These are phyloP conservation scores for Ogataea neopini DNA, from an alignment of 805 yeast species.

Conservation along the genomic window DNA sequence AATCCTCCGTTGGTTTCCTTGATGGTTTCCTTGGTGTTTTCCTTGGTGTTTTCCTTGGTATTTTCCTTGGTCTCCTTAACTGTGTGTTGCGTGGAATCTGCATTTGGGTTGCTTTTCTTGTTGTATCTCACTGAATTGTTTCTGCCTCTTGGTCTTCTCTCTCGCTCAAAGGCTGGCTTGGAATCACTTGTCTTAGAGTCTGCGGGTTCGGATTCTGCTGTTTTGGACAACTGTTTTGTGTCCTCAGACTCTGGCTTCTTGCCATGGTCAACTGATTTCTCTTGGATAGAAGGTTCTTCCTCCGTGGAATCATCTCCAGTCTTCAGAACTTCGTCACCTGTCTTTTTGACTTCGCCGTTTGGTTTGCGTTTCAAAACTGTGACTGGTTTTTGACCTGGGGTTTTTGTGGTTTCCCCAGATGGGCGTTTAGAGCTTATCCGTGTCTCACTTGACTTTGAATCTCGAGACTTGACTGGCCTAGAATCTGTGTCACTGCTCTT, in stretches of 20 bases:
- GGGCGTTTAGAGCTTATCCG: neutral
- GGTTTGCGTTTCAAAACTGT: slow-evolving; percentile 6
- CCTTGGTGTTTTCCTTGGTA: no score
- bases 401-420: neutral
- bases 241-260: neutral
- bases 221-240: neutral
- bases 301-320: neutral
- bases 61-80: no score
- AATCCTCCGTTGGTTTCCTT: neutral
- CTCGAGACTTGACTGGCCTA: slow-evolving; percentile 1
- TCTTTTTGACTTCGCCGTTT: neutral
- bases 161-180: neutral
- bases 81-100: no score
- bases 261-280: no score
- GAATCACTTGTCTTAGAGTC: neutral
- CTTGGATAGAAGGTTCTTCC: no score
- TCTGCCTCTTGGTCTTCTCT: slow-evolving; percentile 7
- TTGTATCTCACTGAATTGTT: slow-evolving; percentile 5
- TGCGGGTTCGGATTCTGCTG: neutral
- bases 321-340: slow-evolving; percentile 7
- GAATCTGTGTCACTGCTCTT: slow-evolving; percentile 5
- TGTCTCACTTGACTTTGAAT: neutral
- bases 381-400: neutral
- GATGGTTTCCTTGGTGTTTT: no score
- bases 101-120: slow-evolving; percentile 4